Conservation (phyloP, 1,139 yeast species). For the Schizosaccharomyces versatilis region DNA sequence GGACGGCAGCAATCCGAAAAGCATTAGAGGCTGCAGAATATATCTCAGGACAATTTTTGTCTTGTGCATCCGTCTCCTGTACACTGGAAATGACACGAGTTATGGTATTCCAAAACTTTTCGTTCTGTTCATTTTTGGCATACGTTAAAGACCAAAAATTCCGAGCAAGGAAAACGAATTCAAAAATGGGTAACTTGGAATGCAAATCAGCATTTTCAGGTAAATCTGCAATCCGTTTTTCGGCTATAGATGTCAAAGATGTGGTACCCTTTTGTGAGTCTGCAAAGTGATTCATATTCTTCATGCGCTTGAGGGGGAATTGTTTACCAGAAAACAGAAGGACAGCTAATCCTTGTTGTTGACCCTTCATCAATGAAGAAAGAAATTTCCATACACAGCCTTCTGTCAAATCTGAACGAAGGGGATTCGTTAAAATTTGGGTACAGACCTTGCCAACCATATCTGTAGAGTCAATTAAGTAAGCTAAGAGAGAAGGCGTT, state of each 20-base stretch:
- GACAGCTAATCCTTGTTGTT: conserved; percentile 5
- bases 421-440: conserved; percentile 2
- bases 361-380: conserved; percentile 3
- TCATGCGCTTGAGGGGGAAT: not conserved
- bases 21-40: not conserved
- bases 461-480: not conserved
- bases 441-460: conserved; percentile 2
- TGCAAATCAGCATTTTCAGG: not conserved
- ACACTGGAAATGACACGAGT: not conserved
- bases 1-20: not conserved
- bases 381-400: conserved; percentile 6
- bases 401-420: not conserved
- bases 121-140: not conserved
- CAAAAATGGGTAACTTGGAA: not conserved
- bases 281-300: not conserved
- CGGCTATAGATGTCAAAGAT: not conserved
- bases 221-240: not conserved
- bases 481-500: conserved; percentile 5
- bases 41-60: not conserved
- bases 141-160: conserved; percentile 1
- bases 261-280: not conserved
- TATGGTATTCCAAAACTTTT: not conserved
- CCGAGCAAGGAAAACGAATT: not conserved
- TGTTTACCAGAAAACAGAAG: conserved; percentile 4
- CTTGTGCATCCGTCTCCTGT: not conserved